A percentile compares a stretch with the other conserved stretches of the same genome.
These are phyloP conservation scores for Onygenales sp. DNA, from an alignment of 2,329 filamentous ascomycete species.

Conservation along the genomic window DNA sequence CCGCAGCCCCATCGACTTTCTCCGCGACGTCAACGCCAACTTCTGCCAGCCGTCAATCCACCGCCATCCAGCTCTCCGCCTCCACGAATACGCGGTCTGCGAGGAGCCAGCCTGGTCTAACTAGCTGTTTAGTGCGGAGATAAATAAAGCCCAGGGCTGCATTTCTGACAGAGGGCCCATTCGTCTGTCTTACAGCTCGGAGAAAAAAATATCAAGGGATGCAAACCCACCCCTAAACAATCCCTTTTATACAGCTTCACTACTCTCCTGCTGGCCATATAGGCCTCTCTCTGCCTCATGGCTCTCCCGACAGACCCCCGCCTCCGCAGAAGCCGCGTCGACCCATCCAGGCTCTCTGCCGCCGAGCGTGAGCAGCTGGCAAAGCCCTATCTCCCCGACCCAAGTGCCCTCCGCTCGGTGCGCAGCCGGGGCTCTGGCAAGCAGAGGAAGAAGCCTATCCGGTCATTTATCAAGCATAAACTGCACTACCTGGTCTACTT, in stretches of 20 bases:
- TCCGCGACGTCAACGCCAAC: background rate
- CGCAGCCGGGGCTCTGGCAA: slow-evolving; percentile 13
- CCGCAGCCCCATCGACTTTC: background rate
- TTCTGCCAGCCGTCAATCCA: background rate
- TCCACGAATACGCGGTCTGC: background rate
- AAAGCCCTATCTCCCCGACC: slow-evolving; percentile 44
- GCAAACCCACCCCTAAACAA: too few species aligned
- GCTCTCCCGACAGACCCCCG: slow-evolving; percentile 1
- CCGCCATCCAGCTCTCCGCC: background rate
- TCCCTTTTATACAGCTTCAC: slow-evolving; percentile 24
- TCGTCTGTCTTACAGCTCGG: background rate
- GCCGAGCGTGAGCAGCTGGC: slow-evolving; percentile 29
- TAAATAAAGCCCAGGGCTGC: background rate
- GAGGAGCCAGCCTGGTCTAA: too few species aligned
- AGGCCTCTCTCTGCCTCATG: background rate
- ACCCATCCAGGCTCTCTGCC: slow-evolving; percentile 9
- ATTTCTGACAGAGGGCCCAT: background rate
- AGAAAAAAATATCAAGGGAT: too few species aligned
- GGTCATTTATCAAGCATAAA: slow-evolving; percentile 35
- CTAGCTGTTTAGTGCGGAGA: background rate
- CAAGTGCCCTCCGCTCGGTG: slow-evolving; percentile 20
- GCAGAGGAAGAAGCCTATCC: slow-evolving; percentile 26
- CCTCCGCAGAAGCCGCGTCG: background rate
- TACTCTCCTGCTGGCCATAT: background rate
- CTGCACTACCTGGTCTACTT: slow-evolving; percentile 36